Evolutionary conservation across 345 rosid genomes (phyloP).

Genomic region (thale cress (Arabidopsis thaliana)): DNA sequence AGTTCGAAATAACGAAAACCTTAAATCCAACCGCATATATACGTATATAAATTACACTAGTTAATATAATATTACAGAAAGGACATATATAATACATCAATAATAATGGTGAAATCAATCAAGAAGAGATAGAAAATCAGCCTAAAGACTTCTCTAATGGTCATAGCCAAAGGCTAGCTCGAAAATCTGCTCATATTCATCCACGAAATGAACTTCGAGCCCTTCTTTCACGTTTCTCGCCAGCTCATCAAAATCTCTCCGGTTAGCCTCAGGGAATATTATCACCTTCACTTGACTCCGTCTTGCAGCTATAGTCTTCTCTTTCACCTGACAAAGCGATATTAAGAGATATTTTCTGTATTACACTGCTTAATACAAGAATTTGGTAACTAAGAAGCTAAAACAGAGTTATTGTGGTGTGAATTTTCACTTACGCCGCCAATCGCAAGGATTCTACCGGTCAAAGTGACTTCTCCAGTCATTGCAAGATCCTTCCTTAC

Average conservation of each 20-base stretch:
- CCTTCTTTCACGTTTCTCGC: conserved; percentile 82
- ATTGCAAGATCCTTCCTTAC: conserved; percentile 87
- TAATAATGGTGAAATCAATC: background rate
- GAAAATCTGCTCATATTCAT: conserved; percentile 63
- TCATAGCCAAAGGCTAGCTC: conserved; percentile 61
- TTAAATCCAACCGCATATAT: too few species aligned
- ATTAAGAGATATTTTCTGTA: background rate
- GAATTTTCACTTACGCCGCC: conserved; percentile 70
- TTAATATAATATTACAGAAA: background rate
- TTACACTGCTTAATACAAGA: background rate
- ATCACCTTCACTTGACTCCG: conserved; percentile 76
- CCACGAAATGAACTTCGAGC: conserved; percentile 81
- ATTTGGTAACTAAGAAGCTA: background rate
- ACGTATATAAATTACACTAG: background rate
- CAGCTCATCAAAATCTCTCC: conserved; percentile 85
- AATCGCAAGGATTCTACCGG: conserved; percentile 84
- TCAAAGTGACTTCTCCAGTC: conserved; percentile 94
- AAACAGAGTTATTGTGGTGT: conserved; percentile 2
- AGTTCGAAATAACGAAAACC: too few species aligned
- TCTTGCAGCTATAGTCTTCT: conserved; percentile 90
- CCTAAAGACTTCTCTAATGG: background rate
- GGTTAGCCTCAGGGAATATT: conserved; percentile 77
- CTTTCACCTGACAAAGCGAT: conserved; percentile 66
- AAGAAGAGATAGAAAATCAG: background rate
- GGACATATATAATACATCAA: too few species aligned